A percentile compares a stretch with the other conserved stretches of the same genome.
Conservation (phyloP, 805 yeast species). For the Candida chilensis region DNA sequence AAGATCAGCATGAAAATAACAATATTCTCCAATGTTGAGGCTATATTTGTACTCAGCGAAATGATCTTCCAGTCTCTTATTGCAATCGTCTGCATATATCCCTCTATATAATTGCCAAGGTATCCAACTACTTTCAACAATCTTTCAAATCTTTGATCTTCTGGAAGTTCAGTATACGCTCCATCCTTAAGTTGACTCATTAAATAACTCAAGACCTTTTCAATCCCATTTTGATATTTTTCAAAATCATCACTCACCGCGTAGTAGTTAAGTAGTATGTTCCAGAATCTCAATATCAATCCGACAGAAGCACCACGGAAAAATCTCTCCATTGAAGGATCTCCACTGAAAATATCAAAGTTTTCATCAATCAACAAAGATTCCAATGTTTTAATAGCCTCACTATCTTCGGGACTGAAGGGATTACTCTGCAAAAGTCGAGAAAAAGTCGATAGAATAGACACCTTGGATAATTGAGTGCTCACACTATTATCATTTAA, state of each 20-base stretch:
- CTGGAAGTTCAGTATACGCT: conserved; percentile 9
- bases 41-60: too few relatives aligned
- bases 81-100: conserved; percentile 16
- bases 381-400: too few relatives aligned
- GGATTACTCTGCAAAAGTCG: conserved; percentile 23
- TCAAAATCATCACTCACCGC: conserved; percentile 9
- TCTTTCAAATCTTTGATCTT: conserved; percentile 23
- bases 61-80: conserved; percentile 22
- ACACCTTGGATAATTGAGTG: conserved; percentile 60
- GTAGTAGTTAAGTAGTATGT: conserved; percentile 53
- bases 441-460: conserved; percentile 60
- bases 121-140: conserved; percentile 44
- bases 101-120: conserved; percentile 39
- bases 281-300: conserved; percentile 69
- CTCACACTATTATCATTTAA: conserved; percentile 40
- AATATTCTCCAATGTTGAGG: conserved; percentile 13
- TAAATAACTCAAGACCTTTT: conserved; percentile 35
- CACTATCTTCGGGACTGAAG: conserved; percentile 15
- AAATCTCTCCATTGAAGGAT: conserved; percentile 48
- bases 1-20: conserved; percentile 23
- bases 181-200: conserved; percentile 20
- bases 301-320: conserved; percentile 69
- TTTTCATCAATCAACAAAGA: too few relatives aligned
- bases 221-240: conserved; percentile 40
- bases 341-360: neutral